phyloP scores from a whole-genome alignment of 225 moss, liverwort and hornwort species.

The Neckera pumila region DNA sequence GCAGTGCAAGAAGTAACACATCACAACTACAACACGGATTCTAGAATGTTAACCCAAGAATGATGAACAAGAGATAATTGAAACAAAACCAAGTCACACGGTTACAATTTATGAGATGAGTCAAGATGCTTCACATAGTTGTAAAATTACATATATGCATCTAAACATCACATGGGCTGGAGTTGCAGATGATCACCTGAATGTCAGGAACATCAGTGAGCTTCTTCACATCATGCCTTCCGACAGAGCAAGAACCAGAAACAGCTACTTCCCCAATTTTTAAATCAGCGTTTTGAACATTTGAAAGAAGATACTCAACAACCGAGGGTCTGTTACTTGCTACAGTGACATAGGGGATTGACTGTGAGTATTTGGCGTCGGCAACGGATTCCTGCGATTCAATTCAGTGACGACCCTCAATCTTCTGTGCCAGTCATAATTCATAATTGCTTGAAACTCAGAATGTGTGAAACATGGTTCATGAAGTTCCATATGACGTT shows the following conservation, averaged over 20 bases:
- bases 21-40: not conserved
- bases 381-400: conserved; percentile 21
- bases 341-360: conserved; percentile 32
- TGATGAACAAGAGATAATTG: not conserved
- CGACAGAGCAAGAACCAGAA: conserved; percentile 33
- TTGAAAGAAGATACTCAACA: conserved; percentile 23
- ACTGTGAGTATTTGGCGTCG: conserved; percentile 24
- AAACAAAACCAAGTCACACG: not conserved
- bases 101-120: not conserved
- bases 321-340: conserved; percentile 21
- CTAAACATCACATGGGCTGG: not conserved
- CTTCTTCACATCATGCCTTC: conserved; percentile 36
- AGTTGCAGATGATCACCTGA: conserved; percentile 16
- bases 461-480: not conserved
- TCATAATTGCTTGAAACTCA: not conserved
- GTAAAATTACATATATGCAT: not conserved
- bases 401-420: not conserved
- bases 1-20: not conserved
- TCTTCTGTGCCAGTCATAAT: not conserved
- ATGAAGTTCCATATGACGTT: not conserved
- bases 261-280: conserved; percentile 20
- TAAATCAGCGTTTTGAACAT: not conserved
- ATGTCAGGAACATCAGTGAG: conserved; percentile 32
- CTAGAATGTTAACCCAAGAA: not conserved
- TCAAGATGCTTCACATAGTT: not conserved